Conservation (phyloP, 169 alveolate genomes). For the Plasmodium coatneyi region DNA sequence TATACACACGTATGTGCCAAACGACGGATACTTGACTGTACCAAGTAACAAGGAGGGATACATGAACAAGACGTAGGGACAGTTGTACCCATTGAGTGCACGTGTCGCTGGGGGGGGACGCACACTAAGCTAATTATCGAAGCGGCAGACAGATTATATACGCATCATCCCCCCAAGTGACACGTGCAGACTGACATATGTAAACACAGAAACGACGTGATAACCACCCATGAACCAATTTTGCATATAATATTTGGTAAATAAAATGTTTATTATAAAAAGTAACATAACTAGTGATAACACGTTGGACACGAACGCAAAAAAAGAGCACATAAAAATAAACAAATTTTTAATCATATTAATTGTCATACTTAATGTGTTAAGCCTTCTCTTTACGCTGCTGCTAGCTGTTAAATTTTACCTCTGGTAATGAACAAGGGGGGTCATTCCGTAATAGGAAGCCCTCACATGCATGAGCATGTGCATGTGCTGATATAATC, state of each 20-base stretch:
- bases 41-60: not conserved
- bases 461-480: not conserved
- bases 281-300: constrained; percentile 56
- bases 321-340: constrained; percentile 59
- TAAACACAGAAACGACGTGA: not conserved
- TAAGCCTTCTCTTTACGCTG: constrained; percentile 42
- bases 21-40: not conserved
- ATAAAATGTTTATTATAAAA: constrained; percentile 72
- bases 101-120: not conserved
- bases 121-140: not conserved
- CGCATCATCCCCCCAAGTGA: not conserved
- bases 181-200: not conserved
- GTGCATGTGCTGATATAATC: not conserved
- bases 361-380: constrained; percentile 30
- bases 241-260: not conserved
- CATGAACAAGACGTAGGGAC: not conserved
- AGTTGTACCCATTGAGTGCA: not conserved
- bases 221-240: constrained; percentile 16
- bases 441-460: not conserved
- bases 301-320: constrained; percentile 58
- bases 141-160: not conserved
- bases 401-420: constrained; percentile 47
- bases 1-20: not conserved
- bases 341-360: constrained; percentile 34
- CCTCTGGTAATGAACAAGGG: constrained; percentile 31